A percentile compares a stretch with the other conserved stretches of the same genome.
These are phyloP conservation scores for Hibiscus syriacus DNA, from an alignment of 345 rosid genomes.

Conservation along the genomic window DNA sequence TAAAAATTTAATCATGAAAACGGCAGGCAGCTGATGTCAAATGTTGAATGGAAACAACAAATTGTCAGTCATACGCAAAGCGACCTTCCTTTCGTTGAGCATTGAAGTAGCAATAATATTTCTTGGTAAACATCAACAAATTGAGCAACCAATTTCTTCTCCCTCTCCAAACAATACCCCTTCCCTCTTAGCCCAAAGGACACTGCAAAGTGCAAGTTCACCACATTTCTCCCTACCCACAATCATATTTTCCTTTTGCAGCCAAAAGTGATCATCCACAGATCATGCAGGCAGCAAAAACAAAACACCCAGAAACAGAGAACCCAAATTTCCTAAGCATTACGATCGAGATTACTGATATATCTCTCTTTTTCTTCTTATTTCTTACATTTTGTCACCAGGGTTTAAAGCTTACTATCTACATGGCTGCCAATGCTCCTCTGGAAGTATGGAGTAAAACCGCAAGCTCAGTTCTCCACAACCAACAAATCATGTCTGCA, in stretches of 20 bases:
- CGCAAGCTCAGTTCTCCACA: slow-evolving; percentile 25
- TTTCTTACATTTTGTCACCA: neutral
- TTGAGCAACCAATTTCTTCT: neutral
- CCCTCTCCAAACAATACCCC: neutral
- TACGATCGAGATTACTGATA: neutral
- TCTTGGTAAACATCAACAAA: neutral
- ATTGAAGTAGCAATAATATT: neutral
- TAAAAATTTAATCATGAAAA: too few species aligned
- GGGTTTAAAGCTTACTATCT: neutral
- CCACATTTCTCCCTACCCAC: neutral
- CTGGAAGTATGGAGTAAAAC: neutral
- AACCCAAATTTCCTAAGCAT: too few species aligned
- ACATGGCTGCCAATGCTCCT: neutral
- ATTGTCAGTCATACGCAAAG: neutral
- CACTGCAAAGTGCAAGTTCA: neutral
- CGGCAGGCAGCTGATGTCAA: too few species aligned
- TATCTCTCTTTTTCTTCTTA: neutral
- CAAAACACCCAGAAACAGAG: too few species aligned
- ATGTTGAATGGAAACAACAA: neutral
- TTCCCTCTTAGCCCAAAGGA: neutral
- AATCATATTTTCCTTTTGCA: neutral
- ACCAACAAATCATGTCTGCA: slow-evolving; percentile 51
- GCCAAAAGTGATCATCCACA: neutral
- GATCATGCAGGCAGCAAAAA: neutral
- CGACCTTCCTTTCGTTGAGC: neutral